Base-by-base conservation (phyloP, 1,284 basidiomycete genomes). In the Naganishia sp. region DNA sequence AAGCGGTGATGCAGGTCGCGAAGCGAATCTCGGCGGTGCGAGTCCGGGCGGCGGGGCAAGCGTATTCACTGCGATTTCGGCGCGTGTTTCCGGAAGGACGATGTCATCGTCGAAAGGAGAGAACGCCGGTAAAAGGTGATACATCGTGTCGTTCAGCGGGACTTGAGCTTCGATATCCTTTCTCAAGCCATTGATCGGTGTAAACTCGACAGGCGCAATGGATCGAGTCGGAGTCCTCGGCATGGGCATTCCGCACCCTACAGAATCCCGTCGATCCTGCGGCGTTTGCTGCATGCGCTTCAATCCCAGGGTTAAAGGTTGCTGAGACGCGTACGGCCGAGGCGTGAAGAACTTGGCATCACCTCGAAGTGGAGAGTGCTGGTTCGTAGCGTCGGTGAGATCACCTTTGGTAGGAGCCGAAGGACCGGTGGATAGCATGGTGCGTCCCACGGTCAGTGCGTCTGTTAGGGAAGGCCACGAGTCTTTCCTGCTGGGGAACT, bases 391-490 rank as follows among this genome's bases (percentile, higher is more conserved):
- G 16, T 18, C 39, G 23, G 15, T 50, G 10, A 5, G 15, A 9
- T 50, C 18, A 13, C 36, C 36, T 16, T 49, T 60, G 10, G n/a
- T n/a, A 4, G 57, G 33, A 9, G 46, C 36, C 2, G 48, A 49
- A 15, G 15, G 25, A 45, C 56, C 50, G 9, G 36, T 10, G 6
- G n/a, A 21, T 6, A 55, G 13, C 31, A 55, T 36, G 21, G 48
- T 15, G 36, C 42, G 49, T 42, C 42, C 52, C 36, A 48, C 57
- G 33, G 21, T 39, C 6, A 61, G 21, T 13, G 57, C 57, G 57
- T 61, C 57, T 23, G 48, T 50, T n/a, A 61, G 31, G 3, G 57
- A 50, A 18, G 57, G 57, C 57, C 57, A 61, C 16, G 57, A 52
- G 13, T 42, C 45, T 18, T 48, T 43, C 25, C 33, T 25, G 15